Conservation (phyloP, 768 basidiomycete genomes). For the Postia placenta region DNA sequence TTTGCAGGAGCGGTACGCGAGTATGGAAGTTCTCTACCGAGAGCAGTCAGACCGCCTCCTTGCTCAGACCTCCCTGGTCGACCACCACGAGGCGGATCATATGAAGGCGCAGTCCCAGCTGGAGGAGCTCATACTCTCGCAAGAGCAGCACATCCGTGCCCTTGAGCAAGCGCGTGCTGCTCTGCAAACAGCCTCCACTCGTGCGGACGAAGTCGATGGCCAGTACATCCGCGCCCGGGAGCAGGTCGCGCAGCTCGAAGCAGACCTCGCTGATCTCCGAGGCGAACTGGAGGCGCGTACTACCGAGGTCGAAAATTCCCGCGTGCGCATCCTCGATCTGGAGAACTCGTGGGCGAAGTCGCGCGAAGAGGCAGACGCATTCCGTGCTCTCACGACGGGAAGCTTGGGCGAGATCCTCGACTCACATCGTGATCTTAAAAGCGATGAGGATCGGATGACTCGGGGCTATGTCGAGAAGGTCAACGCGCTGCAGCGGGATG, state of each 20-base stretch:
- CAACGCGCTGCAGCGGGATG: conserved; percentile 73
- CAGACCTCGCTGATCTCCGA: conserved; percentile 71
- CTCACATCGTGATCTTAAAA: conserved; percentile 77
- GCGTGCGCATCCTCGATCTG: conserved; percentile 62
- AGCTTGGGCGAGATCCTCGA: conserved; percentile 84
- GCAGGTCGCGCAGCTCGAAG: conserved; percentile 64
- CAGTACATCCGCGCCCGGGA: conserved; percentile 67
- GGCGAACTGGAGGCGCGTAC: conserved; percentile 75
- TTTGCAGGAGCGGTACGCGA: conserved; percentile 57
- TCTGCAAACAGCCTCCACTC: conserved; percentile 65
- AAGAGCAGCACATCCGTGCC: conserved; percentile 82
- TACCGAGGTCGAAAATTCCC: conserved; percentile 66
- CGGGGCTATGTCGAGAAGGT: conserved; percentile 81
- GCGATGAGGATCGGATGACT: conserved; percentile 72
- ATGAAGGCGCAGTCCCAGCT: conserved; percentile 56
- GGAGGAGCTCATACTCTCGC: conserved; percentile 61
- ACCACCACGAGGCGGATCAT: conserved; percentile 79
- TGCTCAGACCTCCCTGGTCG: conserved; percentile 62
- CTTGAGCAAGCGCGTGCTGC: conserved; percentile 82
- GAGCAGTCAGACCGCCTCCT: conserved; percentile 75
- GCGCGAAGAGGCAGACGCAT: conserved; percentile 87
- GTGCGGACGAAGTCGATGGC: conserved; percentile 73
- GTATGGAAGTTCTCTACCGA: conserved; percentile 58
- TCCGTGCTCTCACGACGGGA: conserved; percentile 81
- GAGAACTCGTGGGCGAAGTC: conserved; percentile 92